Conservation (phyloP, 352 stramenopile species). For the Pythium rhizo-oryzae region DNA sequence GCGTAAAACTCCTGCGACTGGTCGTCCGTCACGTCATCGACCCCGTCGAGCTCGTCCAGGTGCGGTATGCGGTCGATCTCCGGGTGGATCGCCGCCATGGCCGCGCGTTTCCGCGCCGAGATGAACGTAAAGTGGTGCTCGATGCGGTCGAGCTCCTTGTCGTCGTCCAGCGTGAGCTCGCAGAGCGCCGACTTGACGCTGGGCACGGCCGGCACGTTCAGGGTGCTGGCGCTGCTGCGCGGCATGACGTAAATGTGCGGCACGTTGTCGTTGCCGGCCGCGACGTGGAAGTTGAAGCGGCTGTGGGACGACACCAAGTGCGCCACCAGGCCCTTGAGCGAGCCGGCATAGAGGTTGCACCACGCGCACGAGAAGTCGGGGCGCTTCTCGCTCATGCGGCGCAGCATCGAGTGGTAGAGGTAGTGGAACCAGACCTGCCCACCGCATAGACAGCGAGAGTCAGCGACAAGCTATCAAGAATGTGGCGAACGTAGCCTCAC, state of each 20-base stretch:
- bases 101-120: slow-evolving; percentile 32
- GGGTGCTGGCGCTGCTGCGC: slow-evolving; percentile 16
- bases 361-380: slow-evolving; percentile 79
- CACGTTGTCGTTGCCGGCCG: slow-evolving; percentile 74
- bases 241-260: slow-evolving; percentile 86
- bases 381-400: slow-evolving; percentile 83
- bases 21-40: slow-evolving; percentile 67
- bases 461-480: background rate
- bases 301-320: slow-evolving; percentile 81
- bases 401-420: slow-evolving; percentile 81
- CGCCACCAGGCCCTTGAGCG: slow-evolving; percentile 66
- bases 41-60: slow-evolving; percentile 52
- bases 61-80: slow-evolving; percentile 42
- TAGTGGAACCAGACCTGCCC: slow-evolving; percentile 83
- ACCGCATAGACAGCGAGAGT: background rate
- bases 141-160: slow-evolving; percentile 55
- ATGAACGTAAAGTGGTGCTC: slow-evolving; percentile 73
- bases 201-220: slow-evolving; percentile 1
- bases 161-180: slow-evolving; percentile 56
- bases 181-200: slow-evolving; percentile 41
- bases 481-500: background rate
- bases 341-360: slow-evolving; percentile 84
- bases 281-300: slow-evolving; percentile 78
- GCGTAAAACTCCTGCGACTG: slow-evolving; percentile 75
- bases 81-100: slow-evolving; percentile 1